Conservation (phyloP, 2,329 filamentous ascomycete species). For the Chaetomiaceae sp. region DNA sequence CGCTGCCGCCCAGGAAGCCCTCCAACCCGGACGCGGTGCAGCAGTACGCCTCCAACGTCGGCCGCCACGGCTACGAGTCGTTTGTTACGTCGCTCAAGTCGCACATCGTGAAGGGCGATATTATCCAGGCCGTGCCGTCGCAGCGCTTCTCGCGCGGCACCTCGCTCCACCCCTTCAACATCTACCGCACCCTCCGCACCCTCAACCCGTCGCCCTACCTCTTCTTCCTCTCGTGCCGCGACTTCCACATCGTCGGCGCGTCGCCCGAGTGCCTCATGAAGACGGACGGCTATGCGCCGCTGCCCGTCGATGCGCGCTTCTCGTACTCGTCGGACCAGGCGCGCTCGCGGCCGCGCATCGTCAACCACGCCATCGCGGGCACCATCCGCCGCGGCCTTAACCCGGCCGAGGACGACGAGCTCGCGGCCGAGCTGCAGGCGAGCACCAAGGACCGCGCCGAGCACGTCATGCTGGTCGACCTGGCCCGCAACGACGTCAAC, state of each 20-base stretch:
- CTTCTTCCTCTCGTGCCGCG: constrained; percentile 87
- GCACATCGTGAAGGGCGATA: constrained; percentile 87
- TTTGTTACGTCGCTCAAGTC: constrained; percentile 83
- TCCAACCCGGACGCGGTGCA: constrained; percentile 54
- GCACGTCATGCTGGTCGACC: constrained; percentile 77
- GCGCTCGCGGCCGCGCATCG: constrained; percentile 53
- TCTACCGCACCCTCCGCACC: constrained; percentile 93
- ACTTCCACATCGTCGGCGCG: constrained; percentile 93
- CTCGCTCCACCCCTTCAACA: constrained; percentile 91
- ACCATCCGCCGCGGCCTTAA: constrained; percentile 85
- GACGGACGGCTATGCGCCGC: constrained; percentile 60
- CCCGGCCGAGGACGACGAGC: constrained; percentile 71
- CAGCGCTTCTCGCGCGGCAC: constrained; percentile 90
- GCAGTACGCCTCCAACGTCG: constrained; percentile 82
- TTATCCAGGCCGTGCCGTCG: constrained; percentile 95
- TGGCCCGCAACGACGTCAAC: constrained; percentile 33
- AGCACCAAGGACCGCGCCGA: constrained; percentile 90
- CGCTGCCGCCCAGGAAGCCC: constrained; percentile 61
- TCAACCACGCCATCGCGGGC: constrained; percentile 95
- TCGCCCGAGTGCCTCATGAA: constrained; percentile 94
- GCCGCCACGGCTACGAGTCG: constrained; percentile 79
- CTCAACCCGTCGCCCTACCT: constrained; percentile 97
- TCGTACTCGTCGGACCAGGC: constrained; percentile 19
- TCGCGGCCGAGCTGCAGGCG: constrained; percentile 70
- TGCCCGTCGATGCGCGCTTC: constrained; percentile 23